These are phyloP conservation scores for Exophiala lecanii-corni DNA, from an alignment of 2,329 filamentous ascomycete genomes.

Conservation along the genomic window DNA sequence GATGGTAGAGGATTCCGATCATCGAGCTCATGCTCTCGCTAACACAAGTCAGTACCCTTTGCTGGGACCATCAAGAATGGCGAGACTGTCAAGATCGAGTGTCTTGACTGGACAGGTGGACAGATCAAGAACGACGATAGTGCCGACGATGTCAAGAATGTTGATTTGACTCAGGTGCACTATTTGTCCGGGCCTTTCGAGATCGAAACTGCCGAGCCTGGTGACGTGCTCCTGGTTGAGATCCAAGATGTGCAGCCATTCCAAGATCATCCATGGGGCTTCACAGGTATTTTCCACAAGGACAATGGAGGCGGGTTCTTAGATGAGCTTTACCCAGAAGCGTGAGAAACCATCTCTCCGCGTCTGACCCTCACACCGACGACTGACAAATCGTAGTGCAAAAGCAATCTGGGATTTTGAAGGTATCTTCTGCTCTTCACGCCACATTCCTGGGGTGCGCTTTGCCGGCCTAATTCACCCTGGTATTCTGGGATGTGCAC, in stretches of 20 bases:
- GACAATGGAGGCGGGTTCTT: slow-evolving; percentile 84
- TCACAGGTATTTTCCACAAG: slow-evolving; percentile 75
- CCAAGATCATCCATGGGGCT: slow-evolving; percentile 81
- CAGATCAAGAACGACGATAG: slow-evolving; percentile 86
- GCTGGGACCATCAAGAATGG: slow-evolving; percentile 69
- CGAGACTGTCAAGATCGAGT: slow-evolving; percentile 91
- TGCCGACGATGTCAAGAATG: slow-evolving; percentile 80
- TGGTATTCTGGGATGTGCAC: slow-evolving; percentile 84
- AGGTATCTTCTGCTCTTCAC: slow-evolving; percentile 74
- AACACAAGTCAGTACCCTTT: slow-evolving; percentile 59
- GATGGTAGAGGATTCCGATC: slow-evolving; percentile 56
- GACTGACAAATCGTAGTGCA: slow-evolving; percentile 36
- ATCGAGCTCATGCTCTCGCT: not conserved
- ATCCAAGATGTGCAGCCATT: slow-evolving; percentile 92
- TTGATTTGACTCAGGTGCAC: slow-evolving; percentile 79
- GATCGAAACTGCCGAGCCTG: slow-evolving; percentile 75
- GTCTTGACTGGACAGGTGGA: slow-evolving; percentile 72
- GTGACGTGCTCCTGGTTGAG: slow-evolving; percentile 79
- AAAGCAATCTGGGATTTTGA: slow-evolving; percentile 76
- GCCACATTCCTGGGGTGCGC: slow-evolving; percentile 81
- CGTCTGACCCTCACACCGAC: not conserved
- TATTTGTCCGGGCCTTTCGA: slow-evolving; percentile 89
- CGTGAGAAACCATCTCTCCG: slow-evolving; percentile 44
- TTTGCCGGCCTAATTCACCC: slow-evolving; percentile 89
- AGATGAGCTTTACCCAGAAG: slow-evolving; percentile 78